These are phyloP conservation scores for Tremella mesenterica DNA, from an alignment of 768 basidiomycete species.

Conservation along the genomic window DNA sequence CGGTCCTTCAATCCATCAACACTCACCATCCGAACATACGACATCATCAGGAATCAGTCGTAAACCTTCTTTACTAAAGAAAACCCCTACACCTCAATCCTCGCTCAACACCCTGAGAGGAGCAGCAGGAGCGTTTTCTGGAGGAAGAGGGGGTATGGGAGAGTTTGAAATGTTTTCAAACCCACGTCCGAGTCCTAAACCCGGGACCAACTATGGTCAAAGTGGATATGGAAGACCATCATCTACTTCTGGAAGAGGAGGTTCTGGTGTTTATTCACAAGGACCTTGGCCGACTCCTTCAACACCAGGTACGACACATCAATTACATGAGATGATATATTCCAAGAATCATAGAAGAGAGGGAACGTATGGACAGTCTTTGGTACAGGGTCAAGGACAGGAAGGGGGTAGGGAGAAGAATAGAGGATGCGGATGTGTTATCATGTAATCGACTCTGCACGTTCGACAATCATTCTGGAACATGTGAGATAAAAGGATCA, in stretches of 20 bases:
- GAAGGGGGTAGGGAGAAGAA: background rate
- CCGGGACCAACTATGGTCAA: background rate
- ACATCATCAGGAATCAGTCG: background rate
- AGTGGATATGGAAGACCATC: background rate
- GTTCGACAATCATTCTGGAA: too few species aligned
- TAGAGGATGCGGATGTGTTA: constrained; percentile 1
- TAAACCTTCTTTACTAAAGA: background rate
- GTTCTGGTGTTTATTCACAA: background rate
- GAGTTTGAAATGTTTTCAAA: too few species aligned
- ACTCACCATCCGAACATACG: background rate
- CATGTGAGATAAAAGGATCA: too few species aligned
- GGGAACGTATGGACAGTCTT: background rate
- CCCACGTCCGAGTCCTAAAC: too few species aligned
- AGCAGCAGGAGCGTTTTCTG: too few species aligned
- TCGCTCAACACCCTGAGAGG: background rate
- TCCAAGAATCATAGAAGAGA: background rate
- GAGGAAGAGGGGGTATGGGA: too few species aligned
- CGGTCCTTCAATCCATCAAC: background rate
- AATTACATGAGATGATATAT: background rate
- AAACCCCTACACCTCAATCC: background rate
- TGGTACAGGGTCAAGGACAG: background rate
- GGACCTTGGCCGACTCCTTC: background rate
- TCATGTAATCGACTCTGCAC: too few species aligned
- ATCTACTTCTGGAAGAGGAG: background rate
- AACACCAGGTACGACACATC: background rate